Base-by-base conservation (phyloP, 768 basidiomycete species). In the Lentinula sp. region DNA sequence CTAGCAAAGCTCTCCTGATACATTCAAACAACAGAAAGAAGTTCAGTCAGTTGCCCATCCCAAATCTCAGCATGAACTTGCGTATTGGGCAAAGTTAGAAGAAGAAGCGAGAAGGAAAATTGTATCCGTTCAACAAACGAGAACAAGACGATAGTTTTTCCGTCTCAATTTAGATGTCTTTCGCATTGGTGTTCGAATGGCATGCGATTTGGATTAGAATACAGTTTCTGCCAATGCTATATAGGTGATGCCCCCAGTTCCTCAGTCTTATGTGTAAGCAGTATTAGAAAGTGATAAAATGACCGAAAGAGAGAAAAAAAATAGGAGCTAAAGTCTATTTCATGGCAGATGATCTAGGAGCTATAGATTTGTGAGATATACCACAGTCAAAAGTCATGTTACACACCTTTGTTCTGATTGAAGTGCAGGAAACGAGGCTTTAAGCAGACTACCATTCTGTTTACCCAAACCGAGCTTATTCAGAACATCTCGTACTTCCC, bases 401-500 rank as follows among this genome's bases (percentile, higher is more conserved):
- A 65, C 74, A 56, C 63, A 78, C 79, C 71, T 76, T 45, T 77
- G 71, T 62, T 78, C 76, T 16, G 76, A 66, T 66, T 81, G 83
- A 35, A 82, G 65, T 2, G 78, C 70, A 10, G 87, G 83, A 68
- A 91, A 90, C 51, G 91, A 88, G 11, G 88, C 80, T 72, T 89
- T 91, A 53, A 92, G 70, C 57, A 87, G 70, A 70, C 75, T 84
- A 53, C 77, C 76, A 52, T 78, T 84, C 69, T 84, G 83, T 71
- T 87, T 91, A 23, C 90, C 88, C 61, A 94, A 89, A 23, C 91
- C 91, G n/a, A 94, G 76, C 63, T 83, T 88, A 63, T 88, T 89
- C 63, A 94, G 73, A 56, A 93, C 87, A 61, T 94, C 92, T 55
- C 86, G 79, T 59, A 93, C 91, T 72, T 94, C 91, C 10, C 79